Evolutionary conservation across 345 rosid species (phyloP).

Genomic region (Raphanus raphanistrum): DNA sequence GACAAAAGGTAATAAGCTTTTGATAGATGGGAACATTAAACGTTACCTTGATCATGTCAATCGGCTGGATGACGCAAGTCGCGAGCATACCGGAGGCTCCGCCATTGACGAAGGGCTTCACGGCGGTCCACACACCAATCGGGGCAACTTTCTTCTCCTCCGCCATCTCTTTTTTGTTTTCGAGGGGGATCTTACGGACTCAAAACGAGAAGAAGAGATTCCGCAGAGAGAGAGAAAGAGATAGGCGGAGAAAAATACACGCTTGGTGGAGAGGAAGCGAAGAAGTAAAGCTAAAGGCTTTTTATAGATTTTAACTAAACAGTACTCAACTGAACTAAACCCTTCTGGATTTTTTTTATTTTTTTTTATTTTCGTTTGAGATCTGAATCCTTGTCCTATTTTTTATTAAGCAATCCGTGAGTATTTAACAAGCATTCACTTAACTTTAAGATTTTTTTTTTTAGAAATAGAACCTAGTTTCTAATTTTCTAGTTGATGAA

Average conservation of each 20-base stretch:
- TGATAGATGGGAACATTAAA: background rate
- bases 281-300: conserved; percentile 11
- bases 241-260: background rate
- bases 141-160: conserved; percentile 69
- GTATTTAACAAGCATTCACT: background rate
- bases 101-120: conserved; percentile 94
- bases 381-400: conserved; percentile 2
- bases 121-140: conserved; percentile 67
- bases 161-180: conserved; percentile 44
- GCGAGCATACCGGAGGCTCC: conserved; percentile 99
- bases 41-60: conserved; percentile 94
- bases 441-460: background rate
- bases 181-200: conserved; percentile 19
- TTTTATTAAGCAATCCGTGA: conserved; percentile 6
- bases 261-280: conserved; percentile 36
- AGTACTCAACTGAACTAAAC: conserved; percentile 26
- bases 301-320: conserved; percentile 18
- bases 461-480: background rate
- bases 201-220: conserved; percentile 6
- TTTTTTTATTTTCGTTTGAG: background rate
- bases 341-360: conserved; percentile 7
- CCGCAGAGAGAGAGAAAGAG: conserved; percentile 18
- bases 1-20: background rate
- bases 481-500: background rate
- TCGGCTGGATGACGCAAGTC: conserved; percentile 95